Conservation (phyloP, 2,329 filamentous ascomycete genomes). For the Penicillium fuscoglaucum region DNA sequence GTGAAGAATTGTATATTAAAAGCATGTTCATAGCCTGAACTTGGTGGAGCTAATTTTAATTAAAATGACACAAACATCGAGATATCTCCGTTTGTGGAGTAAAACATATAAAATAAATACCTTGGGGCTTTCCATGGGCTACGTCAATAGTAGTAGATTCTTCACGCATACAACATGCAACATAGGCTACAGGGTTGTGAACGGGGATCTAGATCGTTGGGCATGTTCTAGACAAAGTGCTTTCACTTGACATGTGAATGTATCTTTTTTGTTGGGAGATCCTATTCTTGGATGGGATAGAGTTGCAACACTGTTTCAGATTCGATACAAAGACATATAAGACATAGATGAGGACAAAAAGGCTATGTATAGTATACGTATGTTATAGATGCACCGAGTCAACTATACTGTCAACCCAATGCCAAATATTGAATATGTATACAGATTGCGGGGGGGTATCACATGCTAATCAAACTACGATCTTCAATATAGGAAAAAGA, state of each 20-base stretch:
- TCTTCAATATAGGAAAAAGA: not conserved
- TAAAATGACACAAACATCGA: not conserved
- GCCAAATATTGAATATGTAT: not conserved
- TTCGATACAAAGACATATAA: not conserved
- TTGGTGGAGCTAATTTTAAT: not conserved
- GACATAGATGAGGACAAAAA: not conserved
- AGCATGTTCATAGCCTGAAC: not conserved
- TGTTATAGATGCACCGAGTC: not conserved
- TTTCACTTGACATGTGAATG: not conserved
- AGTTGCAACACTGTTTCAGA: not conserved
- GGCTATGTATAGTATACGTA: not conserved
- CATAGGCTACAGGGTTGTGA: not conserved
- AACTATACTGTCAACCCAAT: no score
- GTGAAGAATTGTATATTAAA: not conserved
- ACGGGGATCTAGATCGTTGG: not conserved
- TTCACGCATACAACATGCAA: not conserved
- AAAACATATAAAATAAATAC: not conserved
- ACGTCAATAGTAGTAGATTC: not conserved
- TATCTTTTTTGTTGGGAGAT: not conserved
- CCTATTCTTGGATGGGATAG: not conserved
- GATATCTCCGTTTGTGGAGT: not conserved
- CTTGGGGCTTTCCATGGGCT: not conserved
- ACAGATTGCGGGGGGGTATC: slow-evolving; percentile 3
- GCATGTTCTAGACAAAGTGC: not conserved
- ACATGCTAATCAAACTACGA: not conserved